Evolutionary conservation across 352 stramenopile species (phyloP).

Genomic region (Lagenidium giganteum): DNA sequence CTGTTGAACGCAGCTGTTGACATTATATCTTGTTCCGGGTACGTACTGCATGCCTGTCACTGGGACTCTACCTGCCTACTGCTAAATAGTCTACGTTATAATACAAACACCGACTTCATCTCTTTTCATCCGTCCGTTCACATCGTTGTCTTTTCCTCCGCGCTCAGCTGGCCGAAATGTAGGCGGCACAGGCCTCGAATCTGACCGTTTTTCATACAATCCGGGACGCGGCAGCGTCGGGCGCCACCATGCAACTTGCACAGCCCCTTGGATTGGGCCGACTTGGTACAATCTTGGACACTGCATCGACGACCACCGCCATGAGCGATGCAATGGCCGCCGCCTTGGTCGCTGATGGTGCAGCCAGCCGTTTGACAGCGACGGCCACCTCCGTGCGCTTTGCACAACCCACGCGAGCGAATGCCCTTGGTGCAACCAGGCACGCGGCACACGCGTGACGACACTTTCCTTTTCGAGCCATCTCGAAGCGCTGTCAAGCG

Average conservation of each 20-base stretch:
- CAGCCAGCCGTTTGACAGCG: conserved; percentile 73
- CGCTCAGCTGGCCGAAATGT: conserved; percentile 71
- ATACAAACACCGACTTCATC: no score
- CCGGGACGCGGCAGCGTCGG: conserved; percentile 54
- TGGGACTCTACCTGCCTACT: no score
- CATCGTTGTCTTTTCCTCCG: no score
- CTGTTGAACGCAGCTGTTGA: no score
- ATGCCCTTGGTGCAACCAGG: conserved; percentile 76
- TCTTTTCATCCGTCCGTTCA: no score
- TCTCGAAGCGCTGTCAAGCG: no score
- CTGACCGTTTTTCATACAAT: conserved; percentile 82
- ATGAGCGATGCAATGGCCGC: conserved; percentile 78
- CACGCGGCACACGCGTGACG: conserved; percentile 73
- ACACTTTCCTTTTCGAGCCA: conserved; percentile 61
- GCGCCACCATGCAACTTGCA: conserved; percentile 84
- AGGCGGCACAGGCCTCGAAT: conserved; percentile 72
- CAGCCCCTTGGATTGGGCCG: conserved; percentile 71
- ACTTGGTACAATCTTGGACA: conserved; percentile 68
- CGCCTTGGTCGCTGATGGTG: conserved; percentile 82
- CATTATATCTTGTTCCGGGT: no score
- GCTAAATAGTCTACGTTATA: no score
- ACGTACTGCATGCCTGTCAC: no score
- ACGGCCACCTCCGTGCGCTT: conserved; percentile 76
- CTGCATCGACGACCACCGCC: conserved; percentile 62
- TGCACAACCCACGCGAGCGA: conserved; percentile 77